Percentiles rank a stretch among this genome's conserved stretches.
These are phyloP conservation scores for Globisporangium middletonii DNA, from an alignment of 352 stramenopile species.

Conservation along the genomic window DNA sequence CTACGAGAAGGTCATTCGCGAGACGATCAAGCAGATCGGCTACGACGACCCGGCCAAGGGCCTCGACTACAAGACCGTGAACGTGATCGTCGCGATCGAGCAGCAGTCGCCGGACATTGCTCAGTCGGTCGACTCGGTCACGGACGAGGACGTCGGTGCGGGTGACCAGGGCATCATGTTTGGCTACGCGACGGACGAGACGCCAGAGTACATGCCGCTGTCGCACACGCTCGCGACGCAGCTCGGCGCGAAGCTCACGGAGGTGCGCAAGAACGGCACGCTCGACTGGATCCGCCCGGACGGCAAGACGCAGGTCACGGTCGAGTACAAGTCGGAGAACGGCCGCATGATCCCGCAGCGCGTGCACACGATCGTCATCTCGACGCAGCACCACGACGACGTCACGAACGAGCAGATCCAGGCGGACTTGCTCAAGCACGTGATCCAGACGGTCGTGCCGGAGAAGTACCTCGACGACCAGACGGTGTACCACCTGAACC, in stretches of 20 bases:
- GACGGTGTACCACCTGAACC: conserved; percentile 99
- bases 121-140: conserved; percentile 96
- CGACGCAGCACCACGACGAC: conserved; percentile 98
- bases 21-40: conserved; percentile 98
- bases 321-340: conserved; percentile 97
- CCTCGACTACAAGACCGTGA: conserved; percentile 99
- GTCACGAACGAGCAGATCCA: conserved; percentile 99
- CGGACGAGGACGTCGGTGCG: conserved; percentile 96
- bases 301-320: conserved; percentile 98
- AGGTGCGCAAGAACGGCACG: conserved; percentile 98
- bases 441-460: conserved; percentile 98
- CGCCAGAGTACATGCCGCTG: conserved; percentile 96
- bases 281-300: conserved; percentile 98
- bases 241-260: conserved; percentile 95
- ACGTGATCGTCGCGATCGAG: conserved; percentile 99
- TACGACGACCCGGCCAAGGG: conserved; percentile 99
- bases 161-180: conserved; percentile 96
- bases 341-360: conserved; percentile 94
- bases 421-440: conserved; percentile 97
- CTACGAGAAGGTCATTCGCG: conserved; percentile 99
- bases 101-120: conserved; percentile 99
- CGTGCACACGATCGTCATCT: conserved; percentile 99
- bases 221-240: conserved; percentile 97
- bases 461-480: conserved; percentile 99
- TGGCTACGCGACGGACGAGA: conserved; percentile 97